Evolutionary conservation across 768 basidiomycete genomes (phyloP).

Genomic region (Piloderma croceum): DNA sequence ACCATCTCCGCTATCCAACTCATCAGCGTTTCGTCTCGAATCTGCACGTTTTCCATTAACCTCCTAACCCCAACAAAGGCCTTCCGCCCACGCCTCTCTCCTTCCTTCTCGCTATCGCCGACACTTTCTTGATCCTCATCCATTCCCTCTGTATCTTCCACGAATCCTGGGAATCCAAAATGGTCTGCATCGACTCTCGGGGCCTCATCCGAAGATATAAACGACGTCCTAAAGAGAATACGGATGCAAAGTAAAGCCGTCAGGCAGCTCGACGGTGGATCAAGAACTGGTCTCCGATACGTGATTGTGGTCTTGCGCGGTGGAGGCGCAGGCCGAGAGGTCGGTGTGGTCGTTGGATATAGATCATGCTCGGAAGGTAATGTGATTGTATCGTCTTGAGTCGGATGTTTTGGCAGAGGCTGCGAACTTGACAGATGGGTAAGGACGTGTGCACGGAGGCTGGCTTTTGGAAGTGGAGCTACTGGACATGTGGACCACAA

Average conservation of each 20-base stretch:
- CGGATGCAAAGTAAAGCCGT: constrained; percentile 80
- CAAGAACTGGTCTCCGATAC: constrained; percentile 51
- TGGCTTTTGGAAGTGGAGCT: constrained; percentile 39
- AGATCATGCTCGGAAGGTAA: constrained; percentile 49
- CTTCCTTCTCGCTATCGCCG: constrained; percentile 37
- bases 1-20: constrained; percentile 60
- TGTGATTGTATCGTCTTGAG: constrained; percentile 71
- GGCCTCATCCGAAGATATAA: constrained; percentile 59
- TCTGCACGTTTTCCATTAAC: constrained; percentile 43
- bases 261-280: constrained; percentile 70
- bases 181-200: constrained; percentile 77
- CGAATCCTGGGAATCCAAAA: constrained; percentile 83
- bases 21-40: constrained; percentile 46
- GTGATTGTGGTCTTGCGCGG: constrained; percentile 57
- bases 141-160: constrained; percentile 74
- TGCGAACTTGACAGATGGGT: constrained; percentile 69
- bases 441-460: constrained; percentile 61
- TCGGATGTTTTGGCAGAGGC: constrained; percentile 51
- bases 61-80: constrained; percentile 44
- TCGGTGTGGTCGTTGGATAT: constrained; percentile 59
- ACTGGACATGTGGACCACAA: constrained; percentile 68
- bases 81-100: constrained; percentile 41
- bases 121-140: constrained; percentile 31
- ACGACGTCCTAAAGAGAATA: constrained; percentile 75
- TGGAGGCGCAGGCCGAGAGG: constrained; percentile 63